Evolutionary conservation across 2,329 filamentous ascomycete species (phyloP).

Genomic region (Arthrobotrys iridis): DNA sequence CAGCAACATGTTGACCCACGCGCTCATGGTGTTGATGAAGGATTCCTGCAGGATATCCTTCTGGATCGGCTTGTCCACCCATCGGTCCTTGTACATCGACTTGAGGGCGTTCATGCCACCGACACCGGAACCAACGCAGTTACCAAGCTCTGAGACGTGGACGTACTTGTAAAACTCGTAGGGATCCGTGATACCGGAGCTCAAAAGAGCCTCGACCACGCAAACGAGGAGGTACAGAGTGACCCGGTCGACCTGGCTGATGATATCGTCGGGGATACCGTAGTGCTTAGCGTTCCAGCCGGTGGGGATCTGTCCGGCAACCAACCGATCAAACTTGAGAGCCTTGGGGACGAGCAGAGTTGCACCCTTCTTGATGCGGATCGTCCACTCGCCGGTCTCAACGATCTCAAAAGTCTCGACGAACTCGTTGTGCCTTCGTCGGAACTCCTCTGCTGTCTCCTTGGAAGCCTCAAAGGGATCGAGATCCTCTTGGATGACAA

Average conservation of each 20-base stretch:
- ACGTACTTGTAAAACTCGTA: conserved; percentile 99
- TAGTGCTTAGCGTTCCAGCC: conserved; percentile 98
- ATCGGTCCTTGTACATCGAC: conserved; percentile 98
- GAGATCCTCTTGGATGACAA: conserved; percentile 95
- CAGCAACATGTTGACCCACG: conserved; percentile 99
- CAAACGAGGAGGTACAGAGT: conserved; percentile 95
- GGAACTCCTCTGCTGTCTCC: conserved; percentile 97
- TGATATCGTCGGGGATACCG: conserved; percentile 96
- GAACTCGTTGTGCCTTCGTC: conserved; percentile 95
- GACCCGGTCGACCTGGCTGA: conserved; percentile 95
- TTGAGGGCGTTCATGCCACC: conserved; percentile 90
- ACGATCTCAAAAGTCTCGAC: conserved; percentile 96
- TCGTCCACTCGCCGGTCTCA: conserved; percentile 91
- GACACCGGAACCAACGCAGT: conserved; percentile 98
- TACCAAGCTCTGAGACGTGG: conserved; percentile 95
- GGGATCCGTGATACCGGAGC: conserved; percentile 95
- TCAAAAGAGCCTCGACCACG: conserved; percentile 88
- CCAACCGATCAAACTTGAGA: conserved; percentile 93
- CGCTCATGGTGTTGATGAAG: conserved; percentile 99
- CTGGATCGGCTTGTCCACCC: conserved; percentile 94
- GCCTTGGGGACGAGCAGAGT: conserved; percentile 96
- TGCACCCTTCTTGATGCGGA: conserved; percentile 94
- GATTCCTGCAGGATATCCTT: conserved; percentile 99
- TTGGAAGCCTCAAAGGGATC: conserved; percentile 97
- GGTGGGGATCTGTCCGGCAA: conserved; percentile 94